Conservation (phyloP, 176 grass and related monocot species). For the Cocos nucifera region DNA sequence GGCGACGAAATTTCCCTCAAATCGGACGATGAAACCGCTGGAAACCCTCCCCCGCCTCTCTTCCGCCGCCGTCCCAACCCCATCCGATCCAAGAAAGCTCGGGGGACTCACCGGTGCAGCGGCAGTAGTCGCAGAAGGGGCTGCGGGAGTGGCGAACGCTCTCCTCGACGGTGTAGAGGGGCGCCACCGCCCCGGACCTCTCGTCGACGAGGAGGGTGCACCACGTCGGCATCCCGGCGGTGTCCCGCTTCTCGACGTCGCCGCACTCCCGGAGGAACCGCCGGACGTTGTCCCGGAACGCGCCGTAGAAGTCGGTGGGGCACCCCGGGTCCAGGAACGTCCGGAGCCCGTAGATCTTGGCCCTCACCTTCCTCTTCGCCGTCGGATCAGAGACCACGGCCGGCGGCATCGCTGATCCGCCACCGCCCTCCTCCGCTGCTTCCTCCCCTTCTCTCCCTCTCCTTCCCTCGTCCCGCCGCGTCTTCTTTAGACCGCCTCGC, state of each 20-base stretch:
- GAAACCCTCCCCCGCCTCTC: too few relatives aligned
- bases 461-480: too few relatives aligned
- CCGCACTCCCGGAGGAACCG: constrained; percentile 41
- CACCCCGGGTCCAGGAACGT: constrained; percentile 44
- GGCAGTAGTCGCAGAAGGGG: constrained; percentile 57
- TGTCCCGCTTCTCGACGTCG: constrained; percentile 1
- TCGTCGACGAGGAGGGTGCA: constrained; percentile 51
- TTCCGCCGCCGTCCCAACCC: neutral
- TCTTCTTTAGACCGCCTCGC: too few relatives aligned
- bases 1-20: too few relatives aligned
- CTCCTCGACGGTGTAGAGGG: constrained; percentile 62
- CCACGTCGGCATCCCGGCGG: constrained; percentile 27
- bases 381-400: neutral
- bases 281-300: constrained; percentile 66
- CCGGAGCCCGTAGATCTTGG: constrained; percentile 45
- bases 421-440: neutral
- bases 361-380: constrained; percentile 13
- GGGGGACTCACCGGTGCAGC: constrained; percentile 42
- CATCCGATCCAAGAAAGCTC: neutral
- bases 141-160: constrained; percentile 21
- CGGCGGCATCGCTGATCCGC: constrained; percentile 1
- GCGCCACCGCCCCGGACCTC: constrained; percentile 26
- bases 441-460: too few relatives aligned
- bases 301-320: constrained; percentile 32
- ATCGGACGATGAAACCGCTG: too few relatives aligned